Evolutionary conservation across 345 rosid genomes (phyloP).

Genomic region (Citrus medica): DNA sequence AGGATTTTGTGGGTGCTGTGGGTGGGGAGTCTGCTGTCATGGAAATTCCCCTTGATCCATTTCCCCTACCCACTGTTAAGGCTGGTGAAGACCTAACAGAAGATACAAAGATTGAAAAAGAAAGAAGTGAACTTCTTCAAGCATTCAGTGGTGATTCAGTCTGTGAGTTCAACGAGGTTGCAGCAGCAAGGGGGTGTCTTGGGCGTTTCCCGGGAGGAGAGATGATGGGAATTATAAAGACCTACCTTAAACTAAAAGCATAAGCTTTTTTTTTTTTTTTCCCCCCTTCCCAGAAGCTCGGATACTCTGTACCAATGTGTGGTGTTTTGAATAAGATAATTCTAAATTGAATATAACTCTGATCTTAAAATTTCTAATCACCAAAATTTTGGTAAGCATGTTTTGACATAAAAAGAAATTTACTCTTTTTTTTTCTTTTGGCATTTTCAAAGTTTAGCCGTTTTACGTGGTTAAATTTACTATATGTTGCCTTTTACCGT

Average conservation of each 20-base stretch:
- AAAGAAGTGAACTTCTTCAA: conserved; percentile 14
- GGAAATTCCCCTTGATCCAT: conserved; percentile 68
- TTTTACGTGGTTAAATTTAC: not conserved
- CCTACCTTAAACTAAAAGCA: conserved; percentile 31
- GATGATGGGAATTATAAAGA: conserved; percentile 71
- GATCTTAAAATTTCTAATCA: not conserved
- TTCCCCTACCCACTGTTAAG: conserved; percentile 65
- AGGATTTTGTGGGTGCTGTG: conserved; percentile 62
- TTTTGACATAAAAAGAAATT: not conserved
- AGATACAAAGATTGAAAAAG: conserved; percentile 10
- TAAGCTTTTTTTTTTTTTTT: not conserved
- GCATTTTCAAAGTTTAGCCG: too few relatives aligned
- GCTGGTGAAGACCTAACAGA: conserved; percentile 42
- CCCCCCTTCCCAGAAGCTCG: not conserved
- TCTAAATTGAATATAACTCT: not conserved
- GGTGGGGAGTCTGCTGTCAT: conserved; percentile 65
- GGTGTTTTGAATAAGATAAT: not conserved
- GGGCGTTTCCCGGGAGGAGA: conserved; percentile 92
- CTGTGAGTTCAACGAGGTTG: conserved; percentile 63
- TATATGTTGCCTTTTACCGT: not conserved
- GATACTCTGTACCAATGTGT: not conserved
- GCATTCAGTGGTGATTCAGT: conserved; percentile 76
- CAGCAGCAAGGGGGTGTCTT: conserved; percentile 89
- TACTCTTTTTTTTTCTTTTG: not conserved
- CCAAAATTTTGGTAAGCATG: not conserved